A percentile compares a stretch with the other conserved stretches of the same genome.
These are phyloP conservation scores for Claviceps citrina DNA, from an alignment of 2,329 filamentous ascomycete species.

Conservation along the genomic window DNA sequence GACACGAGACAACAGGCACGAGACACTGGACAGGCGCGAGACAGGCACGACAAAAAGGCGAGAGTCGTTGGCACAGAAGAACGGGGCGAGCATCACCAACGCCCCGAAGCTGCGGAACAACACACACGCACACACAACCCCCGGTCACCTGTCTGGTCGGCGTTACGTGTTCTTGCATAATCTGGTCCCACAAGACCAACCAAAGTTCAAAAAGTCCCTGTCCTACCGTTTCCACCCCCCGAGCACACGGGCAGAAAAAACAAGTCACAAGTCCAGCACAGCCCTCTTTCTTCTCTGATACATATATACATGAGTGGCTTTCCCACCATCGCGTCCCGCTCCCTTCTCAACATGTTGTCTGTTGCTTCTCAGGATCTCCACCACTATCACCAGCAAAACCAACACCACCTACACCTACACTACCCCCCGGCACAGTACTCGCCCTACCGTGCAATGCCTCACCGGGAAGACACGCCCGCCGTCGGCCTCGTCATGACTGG, in stretches of 20 bases:
- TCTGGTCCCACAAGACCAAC: neutral
- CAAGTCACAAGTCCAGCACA: neutral
- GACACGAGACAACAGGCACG: no score
- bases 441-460: constrained; percentile 9
- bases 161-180: no score
- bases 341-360: constrained; percentile 10
- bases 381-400: constrained; percentile 4
- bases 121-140: no score
- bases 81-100: no score
- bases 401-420: constrained; percentile 2
- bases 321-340: neutral
- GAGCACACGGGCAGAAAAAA: neutral
- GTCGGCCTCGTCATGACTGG: constrained; percentile 5
- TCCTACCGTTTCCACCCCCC: neutral
- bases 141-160: no score
- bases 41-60: no score
- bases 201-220: neutral
- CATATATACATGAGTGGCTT: constrained; percentile 10
- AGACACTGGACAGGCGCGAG: no score
- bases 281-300: neutral
- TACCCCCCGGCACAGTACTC: neutral
- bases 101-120: no score
- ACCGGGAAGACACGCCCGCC: constrained; percentile 10
- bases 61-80: no score
- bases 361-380: constrained; percentile 9